These are phyloP conservation scores for Lycium ferocissimum DNA, from an alignment of 257 asterid species.

Conservation along the genomic window DNA sequence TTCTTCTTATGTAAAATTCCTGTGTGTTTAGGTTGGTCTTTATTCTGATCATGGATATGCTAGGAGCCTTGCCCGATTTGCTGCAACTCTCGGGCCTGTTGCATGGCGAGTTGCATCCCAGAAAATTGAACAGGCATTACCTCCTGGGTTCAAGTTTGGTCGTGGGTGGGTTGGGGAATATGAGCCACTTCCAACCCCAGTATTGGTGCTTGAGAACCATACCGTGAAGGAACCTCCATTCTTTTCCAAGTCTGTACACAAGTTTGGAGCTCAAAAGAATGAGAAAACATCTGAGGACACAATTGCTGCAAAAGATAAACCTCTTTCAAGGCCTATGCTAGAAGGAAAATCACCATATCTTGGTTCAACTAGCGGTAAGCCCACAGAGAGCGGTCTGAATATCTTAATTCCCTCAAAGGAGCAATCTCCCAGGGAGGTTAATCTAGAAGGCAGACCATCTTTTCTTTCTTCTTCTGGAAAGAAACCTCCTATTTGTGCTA, in stretches of 20 bases:
- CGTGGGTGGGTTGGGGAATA: constrained; percentile 99
- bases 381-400: constrained; percentile 47
- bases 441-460: constrained; percentile 52
- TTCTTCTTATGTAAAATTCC: constrained; percentile 27
- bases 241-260: constrained; percentile 49
- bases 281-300: constrained; percentile 43
- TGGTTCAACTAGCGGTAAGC: constrained; percentile 53
- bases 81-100: constrained; percentile 87
- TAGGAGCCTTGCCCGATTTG: constrained; percentile 90
- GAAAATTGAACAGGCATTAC: constrained; percentile 87
- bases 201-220: constrained; percentile 66
- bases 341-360: constrained; percentile 53
- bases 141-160: constrained; percentile 83
- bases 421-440: constrained; percentile 52
- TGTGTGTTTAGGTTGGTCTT: constrained; percentile 77
- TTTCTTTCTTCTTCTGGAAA: constrained; percentile 55
- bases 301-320: constrained; percentile 41
- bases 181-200: constrained; percentile 89
- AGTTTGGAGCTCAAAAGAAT: constrained; percentile 46
- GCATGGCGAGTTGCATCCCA: constrained; percentile 91
- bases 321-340: constrained; percentile 39
- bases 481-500: constrained; percentile 45
- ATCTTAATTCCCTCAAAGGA: constrained; percentile 36
- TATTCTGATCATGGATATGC: constrained; percentile 91
- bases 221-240: constrained; percentile 68